phyloP scores from a whole-genome alignment of 768 basidiomycete genomes.

The Kwoniella bestiolae region DNA sequence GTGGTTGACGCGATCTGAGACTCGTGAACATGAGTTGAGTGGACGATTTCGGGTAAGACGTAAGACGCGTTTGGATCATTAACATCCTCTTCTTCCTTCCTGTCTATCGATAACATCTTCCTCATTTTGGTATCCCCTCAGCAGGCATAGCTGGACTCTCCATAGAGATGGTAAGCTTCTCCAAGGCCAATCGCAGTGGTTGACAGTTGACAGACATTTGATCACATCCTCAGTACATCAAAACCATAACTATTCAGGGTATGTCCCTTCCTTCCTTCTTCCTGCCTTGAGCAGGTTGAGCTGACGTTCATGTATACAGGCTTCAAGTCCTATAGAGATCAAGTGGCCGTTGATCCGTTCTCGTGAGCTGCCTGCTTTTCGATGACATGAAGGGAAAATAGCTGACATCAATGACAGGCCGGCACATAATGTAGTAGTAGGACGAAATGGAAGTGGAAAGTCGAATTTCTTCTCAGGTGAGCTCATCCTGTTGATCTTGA shows the following conservation, averaged over 20 bases:
- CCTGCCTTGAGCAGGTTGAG: neutral
- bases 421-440: conserved; percentile 93
- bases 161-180: conserved; percentile 17
- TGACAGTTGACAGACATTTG: conserved; percentile 2
- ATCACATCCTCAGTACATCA: conserved; percentile 55
- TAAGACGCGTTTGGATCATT: conserved; percentile 12
- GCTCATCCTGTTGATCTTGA: conserved; percentile 40
- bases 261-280: neutral
- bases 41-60: neutral
- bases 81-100: conserved; percentile 3
- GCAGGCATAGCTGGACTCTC: neutral
- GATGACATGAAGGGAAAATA: neutral
- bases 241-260: conserved; percentile 58
- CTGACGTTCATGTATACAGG: conserved; percentile 63
- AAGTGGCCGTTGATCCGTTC: conserved; percentile 80
- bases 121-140: neutral
- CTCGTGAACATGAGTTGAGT: conserved; percentile 19
- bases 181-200: neutral
- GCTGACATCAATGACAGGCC: conserved; percentile 59
- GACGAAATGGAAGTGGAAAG: conserved; percentile 96
- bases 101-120: neutral
- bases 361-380: conserved; percentile 55
- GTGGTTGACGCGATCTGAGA: conserved; percentile 12
- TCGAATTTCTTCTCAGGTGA: conserved; percentile 96
- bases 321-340: conserved; percentile 84